Evolutionary conservation across 495 filamentous ascomycete genomes (phyloP), one percentile per base, ranked within the genome.

Genomic region (Aspergillus nanangensis): DNA sequence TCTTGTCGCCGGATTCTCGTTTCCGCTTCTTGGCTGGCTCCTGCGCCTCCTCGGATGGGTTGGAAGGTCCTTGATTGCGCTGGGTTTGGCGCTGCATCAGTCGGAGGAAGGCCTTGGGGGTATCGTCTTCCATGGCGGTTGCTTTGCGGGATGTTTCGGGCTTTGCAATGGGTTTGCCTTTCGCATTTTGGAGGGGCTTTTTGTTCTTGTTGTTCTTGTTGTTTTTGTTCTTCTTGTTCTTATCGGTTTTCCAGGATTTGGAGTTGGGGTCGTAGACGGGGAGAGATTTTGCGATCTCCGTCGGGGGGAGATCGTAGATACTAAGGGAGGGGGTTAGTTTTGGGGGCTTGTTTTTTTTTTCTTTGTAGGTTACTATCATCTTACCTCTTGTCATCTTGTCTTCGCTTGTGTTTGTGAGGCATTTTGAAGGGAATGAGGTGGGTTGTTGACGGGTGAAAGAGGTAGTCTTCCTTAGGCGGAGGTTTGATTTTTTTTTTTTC

Each of bases 371-470:
- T 11, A 25, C 13, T 3, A 4, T 19, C 8, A 25, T 31, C 66
- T 55, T 69, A 77, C 67, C 52, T 45, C 32, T 66, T 42, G 42
- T 57, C 75, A 44, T 78, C 77, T 47, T 79, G 58, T 61, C 79
- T 58, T 72, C 75, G 38, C 60, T 84, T 89, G 61, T 93, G 87
- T 64, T 92, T 93, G 73, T 91, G 87, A 69, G 88, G 88, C 88
- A 93, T 93, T 44, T 34, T 74, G 63, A 44, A 14, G 40, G 27
- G 3, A 18, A 36, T 36, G 13, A 18, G 33, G 9, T 9, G 29
- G 1, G n/a, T 8, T 5, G n/a, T 36, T 17, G 1, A 17, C 8
- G 20, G 13, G 33, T 3, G 14, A 17, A 14, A 18, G 33, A 17
- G 33, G 20, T 18, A 35, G 19, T 15, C 33, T 35, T 18, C 14